Base-by-base conservation (phyloP, 202 grass and related monocot genomes). In the Musa balbisiana region DNA sequence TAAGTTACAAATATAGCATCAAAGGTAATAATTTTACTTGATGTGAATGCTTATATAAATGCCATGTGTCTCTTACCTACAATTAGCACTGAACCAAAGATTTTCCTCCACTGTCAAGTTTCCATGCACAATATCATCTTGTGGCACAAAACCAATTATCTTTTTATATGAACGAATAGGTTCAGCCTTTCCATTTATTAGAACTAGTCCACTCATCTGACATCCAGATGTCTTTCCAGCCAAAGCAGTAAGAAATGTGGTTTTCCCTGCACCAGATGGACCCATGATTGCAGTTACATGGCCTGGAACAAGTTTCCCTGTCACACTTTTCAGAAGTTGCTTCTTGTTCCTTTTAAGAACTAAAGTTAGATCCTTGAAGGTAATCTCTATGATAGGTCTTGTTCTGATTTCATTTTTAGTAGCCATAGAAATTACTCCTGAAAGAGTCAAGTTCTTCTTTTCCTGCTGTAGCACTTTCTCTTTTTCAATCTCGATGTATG, bases 71-170 rank as follows among this genome's bases (percentile, higher is more conserved):
- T 68, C 64, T 81, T 94, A 95, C 91, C 91, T 90, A 86, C 88
- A 95, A 29, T 82, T 79, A 22, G 84, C 84, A 90, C 84, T 94
- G 79, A 91, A 94, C 91, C 91, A 91, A 52, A 94, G 64, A 64
- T 89, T 94, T 81, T 94, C 91, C 73, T 95, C 88, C 8, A 95
- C 91, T 8, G 91, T 91, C 76, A 95, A 77, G 80, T 91, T 91
- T 66, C 91, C 88, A 80, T 95, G 91, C 62, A 95, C 88, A 19
- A 95, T 87, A 77, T 95, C 91, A 83, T 95, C 91, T 87, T 95
- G 91, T 79, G 91, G 91, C 53, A 95, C 88, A 58, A 91, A 91
- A 56, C 91, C 91, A 68, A 87, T 89, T 52, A 94, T 94, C 76
- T 90, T 94, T 78, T 88, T 95, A 72, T 87, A 95, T 22, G 91